These are phyloP conservation scores for Alopecurus myosuroides DNA, from an alignment of 176 grass and related monocot species.

Conservation along the genomic window DNA sequence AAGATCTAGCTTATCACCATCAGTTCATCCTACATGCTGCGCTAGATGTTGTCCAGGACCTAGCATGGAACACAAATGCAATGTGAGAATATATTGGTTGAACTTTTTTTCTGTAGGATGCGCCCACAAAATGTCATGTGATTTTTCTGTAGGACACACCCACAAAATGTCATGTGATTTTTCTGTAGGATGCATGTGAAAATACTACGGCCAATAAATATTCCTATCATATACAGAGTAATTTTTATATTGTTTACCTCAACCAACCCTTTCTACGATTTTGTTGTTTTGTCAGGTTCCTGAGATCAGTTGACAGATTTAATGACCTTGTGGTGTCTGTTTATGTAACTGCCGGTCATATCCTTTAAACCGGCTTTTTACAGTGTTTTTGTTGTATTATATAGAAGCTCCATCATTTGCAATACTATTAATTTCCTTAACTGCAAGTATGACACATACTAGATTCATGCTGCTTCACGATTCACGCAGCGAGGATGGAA, in stretches of 20 bases:
- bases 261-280: not conserved
- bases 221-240: not conserved
- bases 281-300: too few relatives aligned
- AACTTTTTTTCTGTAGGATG: not conserved
- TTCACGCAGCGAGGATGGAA: conserved; percentile 77
- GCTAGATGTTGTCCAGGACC: conserved; percentile 83
- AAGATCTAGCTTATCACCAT: conserved; percentile 78
- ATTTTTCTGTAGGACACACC: not conserved
- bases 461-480: conserved; percentile 94
- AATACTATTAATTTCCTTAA: conserved; percentile 43
- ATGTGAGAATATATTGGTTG: conserved; percentile 52
- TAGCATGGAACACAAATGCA: conserved; percentile 87
- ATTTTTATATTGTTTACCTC: not conserved
- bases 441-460: conserved; percentile 49
- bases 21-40: conserved; percentile 93
- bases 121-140: not conserved
- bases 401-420: not conserved
- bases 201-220: not conserved
- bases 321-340: too few relatives aligned
- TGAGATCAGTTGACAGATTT: too few relatives aligned
- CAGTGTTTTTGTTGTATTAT: conserved; percentile 1
- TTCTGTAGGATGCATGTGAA: too few relatives aligned
- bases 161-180: too few relatives aligned
- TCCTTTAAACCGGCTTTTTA: not conserved
- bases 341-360: too few relatives aligned